These are phyloP conservation scores for Boletus rufocinnamomeus DNA, from an alignment of 768 basidiomycete species.

Conservation along the genomic window DNA sequence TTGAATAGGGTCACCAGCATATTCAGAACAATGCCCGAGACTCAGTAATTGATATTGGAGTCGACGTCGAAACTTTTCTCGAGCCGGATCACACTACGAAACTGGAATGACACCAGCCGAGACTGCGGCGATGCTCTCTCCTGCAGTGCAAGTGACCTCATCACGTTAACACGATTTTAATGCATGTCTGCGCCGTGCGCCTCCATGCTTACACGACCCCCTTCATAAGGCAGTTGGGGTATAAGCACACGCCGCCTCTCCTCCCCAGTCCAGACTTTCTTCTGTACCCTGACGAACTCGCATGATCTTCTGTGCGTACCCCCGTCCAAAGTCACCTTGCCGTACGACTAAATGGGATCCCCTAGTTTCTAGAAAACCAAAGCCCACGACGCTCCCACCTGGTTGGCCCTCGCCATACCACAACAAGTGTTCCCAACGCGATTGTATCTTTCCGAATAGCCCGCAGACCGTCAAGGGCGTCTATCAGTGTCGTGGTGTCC, in stretches of 20 bases:
- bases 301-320: conserved; percentile 33
- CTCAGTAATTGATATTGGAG: conserved; percentile 1
- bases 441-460: conserved; percentile 35
- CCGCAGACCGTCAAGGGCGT: conserved; percentile 34
- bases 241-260: conserved; percentile 15
- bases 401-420: conserved; percentile 41
- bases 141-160: conserved; percentile 31
- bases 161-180: conserved; percentile 33
- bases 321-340: background rate
- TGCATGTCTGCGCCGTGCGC: conserved; percentile 32
- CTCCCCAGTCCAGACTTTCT: conserved; percentile 1
- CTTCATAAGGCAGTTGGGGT: conserved; percentile 30
- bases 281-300: conserved; percentile 19
- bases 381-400: conserved; percentile 29
- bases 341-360: background rate
- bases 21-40: conserved; percentile 5
- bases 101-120: conserved; percentile 14
- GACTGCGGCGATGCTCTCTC: conserved; percentile 23
- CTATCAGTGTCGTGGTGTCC: conserved; percentile 36
- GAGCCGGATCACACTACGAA: conserved; percentile 10
- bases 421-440: conserved; percentile 38
- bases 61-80: conserved; percentile 6
- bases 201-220: conserved; percentile 16
- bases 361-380: conserved; percentile 36
- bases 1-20: conserved; percentile 3